Conservation (phyloP, 2,329 filamentous ascomycete species). For the Metarhizium robertsii region DNA sequence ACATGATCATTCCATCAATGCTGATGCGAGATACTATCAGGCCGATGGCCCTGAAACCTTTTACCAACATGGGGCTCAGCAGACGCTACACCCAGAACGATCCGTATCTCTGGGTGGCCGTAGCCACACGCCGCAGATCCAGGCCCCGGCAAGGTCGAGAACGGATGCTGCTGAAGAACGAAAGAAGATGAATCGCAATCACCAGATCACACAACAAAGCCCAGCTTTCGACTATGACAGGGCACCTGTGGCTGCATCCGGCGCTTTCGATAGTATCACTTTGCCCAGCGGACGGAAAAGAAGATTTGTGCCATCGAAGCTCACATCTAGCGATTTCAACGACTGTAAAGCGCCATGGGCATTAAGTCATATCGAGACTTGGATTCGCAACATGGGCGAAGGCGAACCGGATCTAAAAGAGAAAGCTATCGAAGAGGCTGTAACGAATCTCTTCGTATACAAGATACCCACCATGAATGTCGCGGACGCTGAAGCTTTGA, state of each 20-base stretch:
- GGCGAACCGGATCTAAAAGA: conserved; percentile 82
- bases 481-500: conserved; percentile 85
- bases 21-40: conserved; percentile 31
- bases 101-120: conserved; percentile 79
- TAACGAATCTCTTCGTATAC: conserved; percentile 81
- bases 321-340: conserved; percentile 71
- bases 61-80: conserved; percentile 26
- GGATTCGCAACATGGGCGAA: conserved; percentile 84
- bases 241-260: conserved; percentile 41
- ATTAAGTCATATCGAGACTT: conserved; percentile 73
- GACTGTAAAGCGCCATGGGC: conserved; percentile 90
- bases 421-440: conserved; percentile 75
- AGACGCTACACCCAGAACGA: conserved; percentile 46
- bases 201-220: conserved; percentile 42
- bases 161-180: conserved; percentile 79
- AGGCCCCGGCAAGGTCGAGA: conserved; percentile 81
- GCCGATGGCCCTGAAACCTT: conserved; percentile 41
- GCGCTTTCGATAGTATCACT: conserved; percentile 70
- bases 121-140: conserved; percentile 67
- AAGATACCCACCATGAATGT: conserved; percentile 99
- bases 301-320: conserved; percentile 77
- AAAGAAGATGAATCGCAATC: conserved; percentile 43
- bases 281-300: conserved; percentile 70
- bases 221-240: conserved; percentile 47
- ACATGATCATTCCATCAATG: conserved; percentile 39